Percentiles rank a stretch among this genome's conserved stretches.
Evolutionary conservation across 2,329 filamentous ascomycete species (phyloP).

Genomic region (Hirsutella thompsonii): DNA sequence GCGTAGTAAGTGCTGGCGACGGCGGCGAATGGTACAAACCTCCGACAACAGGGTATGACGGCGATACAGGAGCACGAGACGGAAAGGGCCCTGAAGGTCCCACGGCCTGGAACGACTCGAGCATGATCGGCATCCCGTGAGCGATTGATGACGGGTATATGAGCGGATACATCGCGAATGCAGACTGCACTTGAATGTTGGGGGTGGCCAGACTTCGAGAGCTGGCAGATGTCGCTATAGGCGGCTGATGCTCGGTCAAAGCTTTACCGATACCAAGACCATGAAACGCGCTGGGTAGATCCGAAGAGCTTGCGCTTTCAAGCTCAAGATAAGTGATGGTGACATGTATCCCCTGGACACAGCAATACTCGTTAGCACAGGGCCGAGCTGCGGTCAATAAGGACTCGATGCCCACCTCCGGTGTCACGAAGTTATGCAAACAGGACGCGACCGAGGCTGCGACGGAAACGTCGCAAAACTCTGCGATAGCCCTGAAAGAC

Average conservation of each 20-base stretch:
- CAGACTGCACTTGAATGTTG: constrained; percentile 10
- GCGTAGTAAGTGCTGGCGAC: constrained; percentile 19
- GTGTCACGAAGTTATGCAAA: constrained; percentile 13
- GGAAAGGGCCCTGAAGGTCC: constrained; percentile 7
- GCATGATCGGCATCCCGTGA: constrained; percentile 14
- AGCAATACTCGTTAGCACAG: background rate
- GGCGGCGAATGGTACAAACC: constrained; percentile 18
- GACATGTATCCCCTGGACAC: constrained; percentile 12
- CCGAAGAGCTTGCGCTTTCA: constrained; percentile 2
- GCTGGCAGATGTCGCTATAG: constrained; percentile 1
- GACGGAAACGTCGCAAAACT: constrained; percentile 37
- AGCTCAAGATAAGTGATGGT: constrained; percentile 8
- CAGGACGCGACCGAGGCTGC: constrained; percentile 26
- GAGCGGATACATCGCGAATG: constrained; percentile 19
- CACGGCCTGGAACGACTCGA: constrained; percentile 13
- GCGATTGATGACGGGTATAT: constrained; percentile 17
- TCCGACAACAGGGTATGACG: constrained; percentile 17
- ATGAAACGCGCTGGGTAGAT: constrained; percentile 8
- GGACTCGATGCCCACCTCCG: constrained; percentile 12
- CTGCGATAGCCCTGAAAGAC: constrained; percentile 33
- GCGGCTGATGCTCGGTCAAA: constrained; percentile 4
- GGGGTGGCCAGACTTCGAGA: constrained; percentile 3
- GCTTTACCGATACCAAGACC: constrained; percentile 8
- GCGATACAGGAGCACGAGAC: constrained; percentile 16
- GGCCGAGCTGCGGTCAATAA: background rate